phyloP scores from a whole-genome alignment of 2,329 filamentous ascomycete genomes.

The Penicillium sp. region DNA sequence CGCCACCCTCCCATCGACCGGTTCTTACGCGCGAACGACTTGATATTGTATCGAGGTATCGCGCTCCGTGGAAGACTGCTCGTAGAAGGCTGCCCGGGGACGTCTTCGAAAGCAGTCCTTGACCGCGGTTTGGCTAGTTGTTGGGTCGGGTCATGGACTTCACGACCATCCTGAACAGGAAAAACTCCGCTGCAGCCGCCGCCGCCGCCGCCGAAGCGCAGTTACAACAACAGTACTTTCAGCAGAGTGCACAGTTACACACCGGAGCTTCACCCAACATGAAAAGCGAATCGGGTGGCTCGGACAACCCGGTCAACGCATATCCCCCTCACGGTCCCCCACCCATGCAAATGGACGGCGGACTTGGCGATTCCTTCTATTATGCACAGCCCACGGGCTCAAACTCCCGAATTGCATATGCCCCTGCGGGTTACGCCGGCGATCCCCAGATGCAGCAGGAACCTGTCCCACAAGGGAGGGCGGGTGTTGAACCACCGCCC shows the following conservation, averaged over 20 bases:
- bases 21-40: neutral
- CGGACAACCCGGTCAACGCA: conserved; percentile 55
- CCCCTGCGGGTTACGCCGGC: conserved; percentile 47
- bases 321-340: conserved; percentile 56
- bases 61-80: neutral
- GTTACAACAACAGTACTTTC: conserved; percentile 46
- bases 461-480: conserved; percentile 43
- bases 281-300: conserved; percentile 56
- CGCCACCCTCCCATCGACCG: neutral
- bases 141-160: conserved; percentile 49
- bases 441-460: conserved; percentile 46
- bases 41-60: conserved; percentile 4
- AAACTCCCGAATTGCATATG: conserved; percentile 54
- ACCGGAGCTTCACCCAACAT: conserved; percentile 50
- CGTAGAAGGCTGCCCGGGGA: conserved; percentile 16
- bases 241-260: conserved; percentile 40
- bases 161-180: conserved; percentile 51
- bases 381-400: conserved; percentile 39
- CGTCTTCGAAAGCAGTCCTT: conserved; percentile 28
- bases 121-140: conserved; percentile 31
- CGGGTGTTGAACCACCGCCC: conserved; percentile 48
- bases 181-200: conserved; percentile 45
- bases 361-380: conserved; percentile 25
- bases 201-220: conserved; percentile 43
- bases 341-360: conserved; percentile 47